Conservation (phyloP, 768 basidiomycete genomes). For the Favolaschia claudopus region DNA sequence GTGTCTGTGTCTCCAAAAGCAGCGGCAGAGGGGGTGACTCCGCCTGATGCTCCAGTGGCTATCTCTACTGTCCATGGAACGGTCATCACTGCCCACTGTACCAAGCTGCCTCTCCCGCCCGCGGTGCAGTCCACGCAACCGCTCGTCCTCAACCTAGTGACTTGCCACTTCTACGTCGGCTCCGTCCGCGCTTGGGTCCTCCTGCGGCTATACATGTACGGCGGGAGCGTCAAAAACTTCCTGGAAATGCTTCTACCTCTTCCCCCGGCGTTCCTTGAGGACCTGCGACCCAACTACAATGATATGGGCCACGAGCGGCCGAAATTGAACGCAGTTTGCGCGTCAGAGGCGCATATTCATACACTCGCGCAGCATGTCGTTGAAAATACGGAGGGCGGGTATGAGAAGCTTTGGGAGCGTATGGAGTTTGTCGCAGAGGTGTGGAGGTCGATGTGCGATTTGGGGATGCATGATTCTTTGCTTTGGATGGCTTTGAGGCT, state of each 20-base stretch:
- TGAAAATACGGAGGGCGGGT: background rate
- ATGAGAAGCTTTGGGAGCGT: slow-evolving; percentile 40
- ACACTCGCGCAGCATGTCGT: background rate
- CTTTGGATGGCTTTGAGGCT: slow-evolving; percentile 58
- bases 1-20: background rate
- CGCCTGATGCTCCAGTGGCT: background rate
- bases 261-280: background rate
- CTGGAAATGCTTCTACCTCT: slow-evolving; percentile 9
- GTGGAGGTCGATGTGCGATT: slow-evolving; percentile 53
- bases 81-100: slow-evolving; percentile 45
- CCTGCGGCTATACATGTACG: slow-evolving; percentile 56
- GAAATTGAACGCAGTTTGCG: background rate
- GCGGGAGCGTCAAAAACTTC: slow-evolving; percentile 42
- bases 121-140: background rate
- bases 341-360: slow-evolving; percentile 5
- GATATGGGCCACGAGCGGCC: background rate
- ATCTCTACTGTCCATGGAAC: slow-evolving; percentile 49
- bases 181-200: slow-evolving; percentile 52
- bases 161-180: slow-evolving; percentile 54
- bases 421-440: slow-evolving; percentile 44
- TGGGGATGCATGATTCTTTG: slow-evolving; percentile 53
- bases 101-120: slow-evolving; percentile 37
- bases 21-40: background rate
- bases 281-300: background rate
- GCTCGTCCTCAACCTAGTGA: slow-evolving; percentile 44